Evolutionary conservation across 352 stramenopile species (phyloP).

Genomic region (Phytophthora megakarya): DNA sequence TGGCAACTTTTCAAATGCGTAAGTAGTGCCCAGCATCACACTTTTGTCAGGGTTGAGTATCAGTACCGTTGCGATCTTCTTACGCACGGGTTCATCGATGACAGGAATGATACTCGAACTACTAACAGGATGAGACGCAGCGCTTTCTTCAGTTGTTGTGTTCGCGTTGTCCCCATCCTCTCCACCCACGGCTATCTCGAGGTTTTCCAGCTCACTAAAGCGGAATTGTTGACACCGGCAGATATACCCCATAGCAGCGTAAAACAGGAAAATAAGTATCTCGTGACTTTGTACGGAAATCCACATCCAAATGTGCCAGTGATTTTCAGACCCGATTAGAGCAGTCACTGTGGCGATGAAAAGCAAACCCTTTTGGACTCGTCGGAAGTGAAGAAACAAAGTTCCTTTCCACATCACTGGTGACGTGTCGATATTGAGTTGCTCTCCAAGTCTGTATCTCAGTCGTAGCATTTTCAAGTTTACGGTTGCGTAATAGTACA

Average conservation of each 20-base stretch:
- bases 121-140: slow-evolving; percentile 9
- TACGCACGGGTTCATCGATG: slow-evolving; percentile 12
- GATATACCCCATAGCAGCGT: slow-evolving; percentile 47
- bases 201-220: slow-evolving; percentile 46
- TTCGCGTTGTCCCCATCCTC: background rate
- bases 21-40: slow-evolving; percentile 41
- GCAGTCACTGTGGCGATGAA: slow-evolving; percentile 47
- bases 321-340: slow-evolving; percentile 40
- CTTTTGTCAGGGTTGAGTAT: slow-evolving; percentile 30
- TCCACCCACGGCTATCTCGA: slow-evolving; percentile 16
- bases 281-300: slow-evolving; percentile 48
- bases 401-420: slow-evolving; percentile 60
- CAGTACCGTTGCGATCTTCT: slow-evolving; percentile 25
- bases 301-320: slow-evolving; percentile 40
- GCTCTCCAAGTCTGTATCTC: slow-evolving; percentile 55
- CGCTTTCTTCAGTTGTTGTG: background rate
- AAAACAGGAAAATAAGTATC: slow-evolving; percentile 45
- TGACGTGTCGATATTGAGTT: slow-evolving; percentile 49
- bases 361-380: slow-evolving; percentile 54
- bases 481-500: slow-evolving; percentile 62
- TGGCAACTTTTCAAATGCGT: slow-evolving; percentile 10
- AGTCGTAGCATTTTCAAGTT: slow-evolving; percentile 71
- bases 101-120: slow-evolving; percentile 12
- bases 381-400: slow-evolving; percentile 59
- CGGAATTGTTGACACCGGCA: slow-evolving; percentile 65